These are phyloP conservation scores for Macroventuria anomochaeta DNA, from an alignment of 2,329 filamentous ascomycete genomes.

Conservation along the genomic window DNA sequence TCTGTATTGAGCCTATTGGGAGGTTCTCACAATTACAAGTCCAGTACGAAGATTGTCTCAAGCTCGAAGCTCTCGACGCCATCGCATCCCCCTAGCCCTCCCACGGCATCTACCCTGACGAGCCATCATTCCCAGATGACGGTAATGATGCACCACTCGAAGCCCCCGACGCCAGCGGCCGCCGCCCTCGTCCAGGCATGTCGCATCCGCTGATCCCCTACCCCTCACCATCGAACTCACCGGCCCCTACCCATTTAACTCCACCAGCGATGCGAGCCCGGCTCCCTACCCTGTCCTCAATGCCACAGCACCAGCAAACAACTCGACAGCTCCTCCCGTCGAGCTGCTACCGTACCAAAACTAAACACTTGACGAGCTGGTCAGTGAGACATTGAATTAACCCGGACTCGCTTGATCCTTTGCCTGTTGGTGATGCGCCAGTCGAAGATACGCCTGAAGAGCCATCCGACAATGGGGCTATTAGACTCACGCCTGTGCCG, in stretches of 20 bases:
- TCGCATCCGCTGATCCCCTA: conserved; percentile 6
- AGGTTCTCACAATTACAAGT: conserved; percentile 1
- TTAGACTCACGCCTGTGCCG: background rate
- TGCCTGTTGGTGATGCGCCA: background rate
- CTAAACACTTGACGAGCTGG: conserved; percentile 12
- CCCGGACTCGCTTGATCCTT: background rate
- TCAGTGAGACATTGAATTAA: background rate
- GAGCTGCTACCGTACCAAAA: conserved; percentile 10
- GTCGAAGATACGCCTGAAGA: background rate
- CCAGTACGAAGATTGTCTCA: background rate
- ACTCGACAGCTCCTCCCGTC: background rate
- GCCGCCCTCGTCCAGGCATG: conserved; percentile 4
- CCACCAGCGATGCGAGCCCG: background rate
- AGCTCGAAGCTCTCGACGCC: background rate
- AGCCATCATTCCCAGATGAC: too few relatives aligned
- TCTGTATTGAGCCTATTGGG: background rate
- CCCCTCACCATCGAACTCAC: conserved; percentile 3
- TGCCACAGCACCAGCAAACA: background rate
- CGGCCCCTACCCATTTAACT: background rate
- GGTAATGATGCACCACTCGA: background rate
- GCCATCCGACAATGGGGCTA: too few relatives aligned
- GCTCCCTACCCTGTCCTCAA: background rate
- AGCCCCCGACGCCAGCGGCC: conserved; percentile 2
- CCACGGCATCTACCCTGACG: background rate
- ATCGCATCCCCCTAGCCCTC: background rate